Percentiles rank a stretch among this genome's conserved stretches.
Conservation (phyloP, 2,329 filamentous ascomycete species). For the Raffaelea ambrosiae region DNA sequence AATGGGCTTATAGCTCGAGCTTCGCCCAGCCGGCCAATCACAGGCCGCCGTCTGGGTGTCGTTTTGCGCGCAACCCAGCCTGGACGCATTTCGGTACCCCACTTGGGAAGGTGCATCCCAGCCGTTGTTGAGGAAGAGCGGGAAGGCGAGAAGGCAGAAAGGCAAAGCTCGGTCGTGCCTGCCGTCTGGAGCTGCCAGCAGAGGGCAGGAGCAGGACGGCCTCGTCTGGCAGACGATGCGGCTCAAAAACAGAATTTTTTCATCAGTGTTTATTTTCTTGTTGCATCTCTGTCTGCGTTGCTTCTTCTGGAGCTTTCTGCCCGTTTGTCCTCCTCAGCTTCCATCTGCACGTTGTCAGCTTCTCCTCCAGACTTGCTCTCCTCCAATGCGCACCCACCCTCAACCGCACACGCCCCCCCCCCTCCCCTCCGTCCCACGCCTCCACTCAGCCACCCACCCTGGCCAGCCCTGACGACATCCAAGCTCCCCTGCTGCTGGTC, state of each 20-base stretch:
- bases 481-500: conserved; percentile 3
- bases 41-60: not conserved
- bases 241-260: too few species aligned
- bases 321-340: not conserved
- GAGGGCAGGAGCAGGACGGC: too few species aligned
- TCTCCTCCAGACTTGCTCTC: not conserved
- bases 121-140: not conserved
- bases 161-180: too few species aligned
- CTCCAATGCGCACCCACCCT: not conserved
- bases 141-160: not conserved
- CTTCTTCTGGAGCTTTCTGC: too few species aligned
- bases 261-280: too few species aligned
- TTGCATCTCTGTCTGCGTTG: too few species aligned
- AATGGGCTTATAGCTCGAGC: not conserved
- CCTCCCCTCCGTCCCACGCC: not conserved
- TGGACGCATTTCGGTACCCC: not conserved
- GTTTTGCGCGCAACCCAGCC: not conserved
- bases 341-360: not conserved
- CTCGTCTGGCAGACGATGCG: too few species aligned
- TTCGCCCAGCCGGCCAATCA: not conserved
- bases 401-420: not conserved
- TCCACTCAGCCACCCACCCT: conserved; percentile 11
- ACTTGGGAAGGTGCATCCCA: conserved; percentile 1
- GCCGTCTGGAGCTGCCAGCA: too few species aligned
- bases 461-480: conserved; percentile 13